Base-by-base conservation (phyloP, 768 basidiomycete genomes). In the Tricholoma hemisulphureum region DNA sequence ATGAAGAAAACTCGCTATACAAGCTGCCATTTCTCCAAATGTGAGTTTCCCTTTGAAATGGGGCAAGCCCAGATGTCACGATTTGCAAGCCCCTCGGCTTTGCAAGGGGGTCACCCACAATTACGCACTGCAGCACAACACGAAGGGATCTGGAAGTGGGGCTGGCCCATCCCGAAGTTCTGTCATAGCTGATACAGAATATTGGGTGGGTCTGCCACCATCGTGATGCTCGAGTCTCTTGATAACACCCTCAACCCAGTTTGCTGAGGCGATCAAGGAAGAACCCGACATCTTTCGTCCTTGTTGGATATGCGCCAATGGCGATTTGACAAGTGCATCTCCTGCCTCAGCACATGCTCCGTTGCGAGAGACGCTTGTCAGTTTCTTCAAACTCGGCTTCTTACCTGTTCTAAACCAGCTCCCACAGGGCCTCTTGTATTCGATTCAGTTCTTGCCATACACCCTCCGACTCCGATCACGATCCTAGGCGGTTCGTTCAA, bases 221-320 rank as follows among this genome's bases (percentile, higher is more conserved):
- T n/a, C 20, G 6, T 11, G 7, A 26, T 24, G 28, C 23, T 20
- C 28, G 7, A 18, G 14, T n/a, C 21, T 53, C 18, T 21, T 8
- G 10, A 11, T 1, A n/a, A 51, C 7, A 28, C 20, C n/a, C 21
- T 26, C 20, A 54, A 20, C 53, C 2, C 58, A 89, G 93, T 95
- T 95, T 69, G 62, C 72, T 1, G 85, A 90, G 13, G 91, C 89
- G 1, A 93, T 95, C 58, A 71, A 77, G 39, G 88, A 92, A 8
- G 85, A 86, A 65, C 92, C 93, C 14, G 92, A 94, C 69, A 77
- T 92, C n/a, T 59, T 96, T 95, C 75, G 66, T 91, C 55, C 80
- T 92, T 53, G 81, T 80, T 55, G 86, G 87, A 87, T 85, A 51
- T 26, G 80, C 63, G n/a, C 6, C 53, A 54, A 35, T n/a, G 1